Evolutionary conservation across 345 rosid genomes (phyloP).

Genomic region (Hibiscus tridactylites): DNA sequence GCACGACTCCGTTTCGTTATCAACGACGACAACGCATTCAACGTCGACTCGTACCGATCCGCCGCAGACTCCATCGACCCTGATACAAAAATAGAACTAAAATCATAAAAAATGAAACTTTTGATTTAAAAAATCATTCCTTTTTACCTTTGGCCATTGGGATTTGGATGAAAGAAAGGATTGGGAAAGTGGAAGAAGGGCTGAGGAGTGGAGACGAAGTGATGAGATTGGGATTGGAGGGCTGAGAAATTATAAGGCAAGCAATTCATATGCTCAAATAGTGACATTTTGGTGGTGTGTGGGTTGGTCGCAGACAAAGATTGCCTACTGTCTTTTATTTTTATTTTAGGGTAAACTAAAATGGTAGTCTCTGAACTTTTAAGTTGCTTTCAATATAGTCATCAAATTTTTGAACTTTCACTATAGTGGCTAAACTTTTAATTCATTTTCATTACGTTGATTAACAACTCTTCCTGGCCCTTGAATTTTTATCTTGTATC

Average conservation of each 20-base stretch:
- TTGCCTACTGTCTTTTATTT: not conserved
- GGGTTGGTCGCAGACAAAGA: not conserved
- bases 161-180: too few relatives aligned
- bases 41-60: constrained; percentile 44
- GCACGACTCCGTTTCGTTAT: constrained; percentile 73
- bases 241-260: not conserved
- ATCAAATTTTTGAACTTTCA: too few relatives aligned
- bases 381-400: too few relatives aligned
- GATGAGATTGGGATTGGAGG: not conserved
- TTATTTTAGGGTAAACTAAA: too few relatives aligned
- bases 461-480: too few relatives aligned
- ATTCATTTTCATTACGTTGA: too few relatives aligned
- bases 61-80: constrained; percentile 17
- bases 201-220: not conserved
- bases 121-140: too few relatives aligned
- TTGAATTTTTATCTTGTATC: too few relatives aligned
- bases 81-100: constrained; percentile 2
- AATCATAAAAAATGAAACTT: not conserved
- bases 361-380: too few relatives aligned
- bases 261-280: not conserved
- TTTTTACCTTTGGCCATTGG: too few relatives aligned
- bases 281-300: not conserved
- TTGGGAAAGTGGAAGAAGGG: too few relatives aligned
- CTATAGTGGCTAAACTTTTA: too few relatives aligned
- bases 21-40: constrained; percentile 80